A percentile compares a stretch with the other conserved stretches of the same genome.
Conservation (phyloP, 2,329 filamentous ascomycete genomes). For the Periglandula ipomoeae region DNA sequence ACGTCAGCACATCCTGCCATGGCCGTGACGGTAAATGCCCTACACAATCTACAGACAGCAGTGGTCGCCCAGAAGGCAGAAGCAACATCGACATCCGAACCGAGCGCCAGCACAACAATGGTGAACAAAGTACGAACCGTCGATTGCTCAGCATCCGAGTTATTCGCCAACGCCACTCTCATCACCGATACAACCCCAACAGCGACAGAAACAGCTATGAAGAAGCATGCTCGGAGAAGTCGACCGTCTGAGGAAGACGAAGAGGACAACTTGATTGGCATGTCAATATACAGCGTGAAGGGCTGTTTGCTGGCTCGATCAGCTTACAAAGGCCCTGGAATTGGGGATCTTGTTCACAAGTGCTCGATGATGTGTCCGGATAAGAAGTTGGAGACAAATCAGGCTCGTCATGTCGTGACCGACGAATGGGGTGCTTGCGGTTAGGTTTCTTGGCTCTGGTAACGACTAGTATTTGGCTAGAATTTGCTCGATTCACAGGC, state of each 20-base stretch:
- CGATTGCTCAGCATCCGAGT: slow-evolving; percentile 1
- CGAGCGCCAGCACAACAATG: not conserved
- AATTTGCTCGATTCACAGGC: too few relatives aligned
- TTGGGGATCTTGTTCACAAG: not conserved
- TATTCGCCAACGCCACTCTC: not conserved
- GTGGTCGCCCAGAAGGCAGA: not conserved
- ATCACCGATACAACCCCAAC: slow-evolving; percentile 1
- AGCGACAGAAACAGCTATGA: not conserved
- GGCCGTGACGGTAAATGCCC: not conserved
- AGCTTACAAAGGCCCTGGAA: slow-evolving; percentile 1
- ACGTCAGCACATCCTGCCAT: not conserved
- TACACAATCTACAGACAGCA: not conserved
- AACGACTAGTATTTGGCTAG: too few relatives aligned
- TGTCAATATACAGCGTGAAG: slow-evolving; percentile 7
- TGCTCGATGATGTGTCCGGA: slow-evolving; percentile 8
- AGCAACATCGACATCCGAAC: not conserved
- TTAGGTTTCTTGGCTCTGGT: slow-evolving; percentile 1
- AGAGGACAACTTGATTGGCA: not conserved
- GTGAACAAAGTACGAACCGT: not conserved
- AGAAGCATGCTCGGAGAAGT: not conserved
- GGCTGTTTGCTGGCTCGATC: slow-evolving; percentile 10
- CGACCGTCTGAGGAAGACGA: not conserved
- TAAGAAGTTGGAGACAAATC: not conserved
- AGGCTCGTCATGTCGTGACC: slow-evolving; percentile 1
- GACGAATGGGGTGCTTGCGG: slow-evolving; percentile 7